phyloP scores from a whole-genome alignment of 176 grass and related monocot species.

The Juncus effusus region DNA sequence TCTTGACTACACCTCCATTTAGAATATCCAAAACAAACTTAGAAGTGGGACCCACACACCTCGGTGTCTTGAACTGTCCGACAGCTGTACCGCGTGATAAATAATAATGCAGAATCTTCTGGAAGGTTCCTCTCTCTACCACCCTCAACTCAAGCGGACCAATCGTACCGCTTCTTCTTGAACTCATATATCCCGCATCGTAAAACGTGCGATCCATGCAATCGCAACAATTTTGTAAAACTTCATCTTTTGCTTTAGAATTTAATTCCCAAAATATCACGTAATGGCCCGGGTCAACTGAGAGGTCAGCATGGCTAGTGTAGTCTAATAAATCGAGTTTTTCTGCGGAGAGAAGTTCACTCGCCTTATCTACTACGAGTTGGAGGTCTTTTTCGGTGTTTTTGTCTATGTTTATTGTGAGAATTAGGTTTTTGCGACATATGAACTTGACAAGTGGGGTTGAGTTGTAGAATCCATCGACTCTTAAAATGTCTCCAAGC shows the following conservation, averaged over 20 bases:
- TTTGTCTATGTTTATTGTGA: conserved; percentile 92
- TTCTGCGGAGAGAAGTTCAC: conserved; percentile 36
- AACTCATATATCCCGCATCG: conserved; percentile 59
- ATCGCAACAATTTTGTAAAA: conserved; percentile 64
- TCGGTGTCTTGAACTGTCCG: conserved; percentile 83
- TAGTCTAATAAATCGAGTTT: conserved; percentile 90
- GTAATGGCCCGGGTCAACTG: conserved; percentile 60
- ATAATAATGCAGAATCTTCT: conserved; percentile 53
- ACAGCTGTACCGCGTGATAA: conserved; percentile 48
- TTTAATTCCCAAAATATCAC: conserved; percentile 78
- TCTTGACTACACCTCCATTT: conserved; percentile 18
- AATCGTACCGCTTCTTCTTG: conserved; percentile 36
- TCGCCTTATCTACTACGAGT: conserved; percentile 46
- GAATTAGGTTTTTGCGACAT: conserved; percentile 56
- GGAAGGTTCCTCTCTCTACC: conserved; percentile 45
- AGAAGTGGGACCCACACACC: conserved; percentile 42
- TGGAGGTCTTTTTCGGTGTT: conserved; percentile 88
- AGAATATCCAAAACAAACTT: conserved; percentile 57
- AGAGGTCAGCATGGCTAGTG: conserved; percentile 62
- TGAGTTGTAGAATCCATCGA: conserved; percentile 77
- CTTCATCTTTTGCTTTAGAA: conserved; percentile 36
- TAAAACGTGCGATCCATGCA: conserved; percentile 57
- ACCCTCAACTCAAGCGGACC: conserved; percentile 56
- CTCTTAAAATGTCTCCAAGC: conserved; percentile 64
- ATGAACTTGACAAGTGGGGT: conserved; percentile 83